Evolutionary conservation across 345 rosid genomes (phyloP).

Genomic region (Conringia planisiliqua): DNA sequence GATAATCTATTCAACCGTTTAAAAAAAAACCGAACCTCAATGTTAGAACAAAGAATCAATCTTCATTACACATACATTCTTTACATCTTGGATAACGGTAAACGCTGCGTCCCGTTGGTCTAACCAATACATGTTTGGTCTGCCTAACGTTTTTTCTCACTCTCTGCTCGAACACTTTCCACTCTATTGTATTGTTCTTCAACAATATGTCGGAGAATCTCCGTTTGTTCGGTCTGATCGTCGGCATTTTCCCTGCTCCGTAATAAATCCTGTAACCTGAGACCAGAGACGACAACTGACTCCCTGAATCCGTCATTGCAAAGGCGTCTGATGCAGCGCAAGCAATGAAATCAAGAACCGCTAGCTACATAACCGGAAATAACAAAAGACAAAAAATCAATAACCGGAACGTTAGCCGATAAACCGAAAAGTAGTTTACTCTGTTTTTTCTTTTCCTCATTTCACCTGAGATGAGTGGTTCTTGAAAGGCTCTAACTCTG

Average conservation of each 20-base stretch:
- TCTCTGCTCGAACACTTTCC: constrained; percentile 89
- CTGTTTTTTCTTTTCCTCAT: background rate
- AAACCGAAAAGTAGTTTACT: background rate
- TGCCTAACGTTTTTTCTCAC: constrained; percentile 91
- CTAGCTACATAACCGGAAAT: constrained; percentile 49
- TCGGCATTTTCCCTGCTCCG: constrained; percentile 94
- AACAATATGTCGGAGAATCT: constrained; percentile 67
- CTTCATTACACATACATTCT: constrained; percentile 72
- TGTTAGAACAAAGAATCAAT: constrained; percentile 24
- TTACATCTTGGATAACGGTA: constrained; percentile 84
- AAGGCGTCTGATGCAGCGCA: constrained; percentile 85
- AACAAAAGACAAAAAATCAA: background rate
- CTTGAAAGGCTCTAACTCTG: constrained; percentile 74
- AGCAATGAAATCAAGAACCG: constrained; percentile 89
- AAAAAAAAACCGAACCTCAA: background rate
- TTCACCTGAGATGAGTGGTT: constrained; percentile 92
- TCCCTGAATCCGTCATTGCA: constrained; percentile 97
- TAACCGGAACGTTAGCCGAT: background rate
- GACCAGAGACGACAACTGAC: constrained; percentile 83
- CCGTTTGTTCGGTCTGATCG: constrained; percentile 78
- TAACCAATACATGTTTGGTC: constrained; percentile 70
- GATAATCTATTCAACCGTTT: background rate
- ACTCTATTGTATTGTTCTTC: constrained; percentile 74
- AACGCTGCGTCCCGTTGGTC: constrained; percentile 84
- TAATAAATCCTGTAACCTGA: constrained; percentile 81